Conservation (phyloP, 805 yeast species). For the Lipomyces oligophaga region DNA sequence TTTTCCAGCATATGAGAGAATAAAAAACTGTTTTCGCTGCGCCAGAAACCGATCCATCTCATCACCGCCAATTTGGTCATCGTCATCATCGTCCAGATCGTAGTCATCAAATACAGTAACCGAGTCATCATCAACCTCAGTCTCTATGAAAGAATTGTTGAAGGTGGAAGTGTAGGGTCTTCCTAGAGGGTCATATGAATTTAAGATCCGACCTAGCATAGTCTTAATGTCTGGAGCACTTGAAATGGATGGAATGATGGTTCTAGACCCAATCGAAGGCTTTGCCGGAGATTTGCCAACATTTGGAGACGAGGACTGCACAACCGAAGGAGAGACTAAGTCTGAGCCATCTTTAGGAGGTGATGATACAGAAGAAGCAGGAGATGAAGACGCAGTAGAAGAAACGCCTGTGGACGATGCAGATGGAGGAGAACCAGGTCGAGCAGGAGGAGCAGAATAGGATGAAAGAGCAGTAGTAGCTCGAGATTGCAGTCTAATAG, state of each 20-base stretch:
- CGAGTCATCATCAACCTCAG: slow-evolving; percentile 28
- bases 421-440: slow-evolving; percentile 8
- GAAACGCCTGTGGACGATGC: slow-evolving; percentile 9
- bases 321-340: too few relatives aligned
- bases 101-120: slow-evolving; percentile 30
- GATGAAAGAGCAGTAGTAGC: slow-evolving; percentile 33
- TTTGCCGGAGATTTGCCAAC: not conserved
- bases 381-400: slow-evolving; percentile 13
- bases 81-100: slow-evolving; percentile 31
- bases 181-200: slow-evolving; percentile 20
- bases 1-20: slow-evolving; percentile 81
- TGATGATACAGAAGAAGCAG: slow-evolving; percentile 17
- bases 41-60: slow-evolving; percentile 38
- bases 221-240: slow-evolving; percentile 18
- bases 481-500: slow-evolving; percentile 28
- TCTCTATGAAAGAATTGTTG: slow-evolving; percentile 26
- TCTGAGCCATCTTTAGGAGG: slow-evolving; percentile 4
- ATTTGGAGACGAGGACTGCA: not conserved
- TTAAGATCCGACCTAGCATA: slow-evolving; percentile 18
- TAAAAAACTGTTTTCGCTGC: slow-evolving; percentile 64
- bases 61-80: slow-evolving; percentile 12
- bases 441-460: slow-evolving; percentile 13
- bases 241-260: slow-evolving; percentile 2
- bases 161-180: slow-evolving; percentile 15
- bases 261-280: too few relatives aligned